A percentile compares a stretch with the other conserved stretches of the same genome.
These are phyloP conservation scores for baker's yeast (Saccharomyces cerevisiae) DNA, from an alignment of 805 yeast genomes.

Conservation along the genomic window DNA sequence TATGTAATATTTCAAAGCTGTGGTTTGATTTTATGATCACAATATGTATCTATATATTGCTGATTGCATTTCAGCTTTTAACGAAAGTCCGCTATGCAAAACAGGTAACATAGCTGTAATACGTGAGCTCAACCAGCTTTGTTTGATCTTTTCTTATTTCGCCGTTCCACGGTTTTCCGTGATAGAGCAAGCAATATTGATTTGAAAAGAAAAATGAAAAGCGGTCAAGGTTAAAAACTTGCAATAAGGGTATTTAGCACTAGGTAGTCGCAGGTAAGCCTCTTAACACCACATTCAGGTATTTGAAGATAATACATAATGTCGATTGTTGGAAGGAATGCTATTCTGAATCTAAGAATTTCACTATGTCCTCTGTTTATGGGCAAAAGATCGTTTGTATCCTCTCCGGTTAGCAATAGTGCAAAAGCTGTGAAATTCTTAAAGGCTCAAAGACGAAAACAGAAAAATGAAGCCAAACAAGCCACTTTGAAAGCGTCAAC, in stretches of 20 bases:
- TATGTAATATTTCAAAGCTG: constrained; percentile 45
- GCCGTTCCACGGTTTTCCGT: neutral
- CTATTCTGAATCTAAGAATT: neutral
- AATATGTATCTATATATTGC: neutral
- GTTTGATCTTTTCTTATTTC: neutral
- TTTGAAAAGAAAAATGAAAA: neutral
- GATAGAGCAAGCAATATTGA: neutral
- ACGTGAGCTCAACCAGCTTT: neutral
- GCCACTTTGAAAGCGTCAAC: constrained; percentile 17
- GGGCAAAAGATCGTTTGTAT: constrained; percentile 7
- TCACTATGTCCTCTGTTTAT: neutral
- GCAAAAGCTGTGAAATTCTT: constrained; percentile 26
- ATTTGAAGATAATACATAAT: neutral
- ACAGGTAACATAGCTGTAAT: neutral
- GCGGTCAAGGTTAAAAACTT: neutral
- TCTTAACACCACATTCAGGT: neutral
- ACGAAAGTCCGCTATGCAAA: neutral
- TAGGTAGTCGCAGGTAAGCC: neutral
- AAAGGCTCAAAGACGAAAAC: constrained; percentile 30
- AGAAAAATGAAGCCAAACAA: constrained; percentile 31
- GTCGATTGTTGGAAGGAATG: neutral
- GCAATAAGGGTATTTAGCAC: neutral
- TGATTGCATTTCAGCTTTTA: too few species aligned
- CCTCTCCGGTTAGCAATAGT: constrained; percentile 7
- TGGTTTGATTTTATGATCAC: constrained; percentile 27